Base-by-base conservation (phyloP, 306 rosid species). In the Trifolium pratense region DNA sequence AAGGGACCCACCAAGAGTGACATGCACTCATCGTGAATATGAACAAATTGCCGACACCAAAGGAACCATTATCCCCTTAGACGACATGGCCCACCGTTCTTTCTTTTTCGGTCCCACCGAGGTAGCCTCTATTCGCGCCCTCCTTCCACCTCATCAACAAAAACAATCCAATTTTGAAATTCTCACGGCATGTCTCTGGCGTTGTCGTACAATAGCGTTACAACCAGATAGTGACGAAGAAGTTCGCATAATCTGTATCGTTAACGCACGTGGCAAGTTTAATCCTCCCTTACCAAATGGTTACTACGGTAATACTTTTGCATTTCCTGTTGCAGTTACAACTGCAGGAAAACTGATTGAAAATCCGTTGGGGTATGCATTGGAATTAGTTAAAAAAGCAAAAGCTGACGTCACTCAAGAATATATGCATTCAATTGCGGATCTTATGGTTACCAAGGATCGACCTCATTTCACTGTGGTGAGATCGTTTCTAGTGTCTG, bases 231-330 rank as follows among this genome's bases (percentile, higher is more conserved):
- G 1, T 3, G 2, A 51, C 1, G 26, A 51, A 51, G 58, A 51
- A 51, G 13, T 51, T 51, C 13, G 13, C 12, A 17, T 51, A 3
- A 8, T 8, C 0, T 2, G 13, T 13, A 26, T 76, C 1, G 84
- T 83, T 0, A 73, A 80, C 3, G 83, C 84, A 0, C 87, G 86
- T 0, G 4, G 55, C 42, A 87, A 40, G 23, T 75, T 90, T 39
- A 20, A 81, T n/a, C 88, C 86, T 6, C 81, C 84, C 0, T 10
- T 90, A 5, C 96, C 93, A 0, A 1, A 8, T 0, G 93, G 91
- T 3, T 90, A 80, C 63, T 90, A 90, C 5, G 93, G 93, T 2
- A 90, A 90, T 4, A 87, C 57, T 2, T 53, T 88, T 11, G 89
- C 84, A 0, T 83, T 77, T 21, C 66, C 89, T 0, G 80, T 18